A percentile compares a stretch with the other conserved stretches of the same genome.
Evolutionary conservation across 2,329 filamentous ascomycete species (phyloP).

Genomic region (Emergomyces africanus): DNA sequence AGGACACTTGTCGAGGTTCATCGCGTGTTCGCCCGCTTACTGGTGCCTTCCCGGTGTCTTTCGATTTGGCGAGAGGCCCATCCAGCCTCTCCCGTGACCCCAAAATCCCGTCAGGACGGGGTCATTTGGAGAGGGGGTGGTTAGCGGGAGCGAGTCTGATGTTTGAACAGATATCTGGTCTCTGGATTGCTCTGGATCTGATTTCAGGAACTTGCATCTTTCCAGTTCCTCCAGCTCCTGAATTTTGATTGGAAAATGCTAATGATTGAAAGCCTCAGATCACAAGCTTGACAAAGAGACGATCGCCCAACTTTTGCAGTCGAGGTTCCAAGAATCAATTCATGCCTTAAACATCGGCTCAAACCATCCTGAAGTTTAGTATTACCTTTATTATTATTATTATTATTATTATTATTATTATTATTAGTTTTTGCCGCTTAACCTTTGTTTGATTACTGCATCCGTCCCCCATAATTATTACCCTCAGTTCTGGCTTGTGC

Average conservation of each 20-base stretch:
- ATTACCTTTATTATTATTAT: conserved; percentile 3
- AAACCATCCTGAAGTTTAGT: background rate
- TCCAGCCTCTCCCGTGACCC: conserved; percentile 18
- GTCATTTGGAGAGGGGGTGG: conserved; percentile 2
- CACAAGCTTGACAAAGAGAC: conserved; percentile 4
- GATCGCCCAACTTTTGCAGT: conserved; percentile 3
- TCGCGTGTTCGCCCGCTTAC: conserved; percentile 1
- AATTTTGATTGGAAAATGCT: conserved; percentile 2
- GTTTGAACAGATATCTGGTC: background rate
- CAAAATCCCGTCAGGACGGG: conserved; percentile 9
- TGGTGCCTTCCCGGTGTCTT: background rate
- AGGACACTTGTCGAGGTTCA: conserved; percentile 4
- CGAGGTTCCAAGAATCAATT: background rate
- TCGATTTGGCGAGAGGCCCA: conserved; percentile 18
- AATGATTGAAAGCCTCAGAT: background rate
- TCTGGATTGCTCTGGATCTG: conserved; percentile 3
- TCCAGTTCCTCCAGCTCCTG: background rate
- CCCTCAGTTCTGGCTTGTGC: background rate
- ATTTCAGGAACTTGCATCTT: background rate
- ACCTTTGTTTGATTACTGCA: conserved; percentile 1
- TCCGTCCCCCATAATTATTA: background rate
- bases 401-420: background rate
- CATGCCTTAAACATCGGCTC: background rate
- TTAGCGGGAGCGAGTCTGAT: background rate
- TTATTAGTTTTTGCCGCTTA: background rate